phyloP scores from a whole-genome alignment of 75 land plant species.

The Cunninghamia lanceolata region DNA sequence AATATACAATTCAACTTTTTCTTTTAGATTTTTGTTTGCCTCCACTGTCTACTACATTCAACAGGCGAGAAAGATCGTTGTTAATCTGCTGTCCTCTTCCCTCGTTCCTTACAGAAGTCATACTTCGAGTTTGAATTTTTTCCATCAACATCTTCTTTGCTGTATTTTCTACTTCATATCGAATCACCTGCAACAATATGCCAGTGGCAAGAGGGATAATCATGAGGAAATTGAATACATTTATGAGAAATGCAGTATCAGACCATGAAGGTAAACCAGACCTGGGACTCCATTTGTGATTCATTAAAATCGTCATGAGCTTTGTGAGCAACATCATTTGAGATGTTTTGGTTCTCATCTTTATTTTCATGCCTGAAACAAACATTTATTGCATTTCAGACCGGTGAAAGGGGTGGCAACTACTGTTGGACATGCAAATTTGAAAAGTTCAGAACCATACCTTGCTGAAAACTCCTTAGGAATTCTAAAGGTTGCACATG shows the following conservation, averaged over 20 bases:
- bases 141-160: conserved; percentile 89
- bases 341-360: conserved; percentile 24
- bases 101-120: conserved; percentile 9
- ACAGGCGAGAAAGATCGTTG: not conserved
- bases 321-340: conserved; percentile 17
- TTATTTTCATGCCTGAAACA: conserved; percentile 37
- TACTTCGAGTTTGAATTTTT: conserved; percentile 55
- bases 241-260: not conserved
- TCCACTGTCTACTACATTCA: not conserved
- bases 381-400: not conserved
- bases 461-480: conserved; percentile 35
- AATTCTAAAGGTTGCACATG: conserved; percentile 16
- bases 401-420: not conserved
- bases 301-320: conserved; percentile 62
- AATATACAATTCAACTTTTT: conserved; percentile 5
- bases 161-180: conserved; percentile 91
- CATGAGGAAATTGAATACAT: not conserved
- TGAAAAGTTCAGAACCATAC: conserved; percentile 15
- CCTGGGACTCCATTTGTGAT: conserved; percentile 96
- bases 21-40: conserved; percentile 1
- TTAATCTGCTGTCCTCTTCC: conserved; percentile 4
- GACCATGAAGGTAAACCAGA: not conserved
- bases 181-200: conserved; percentile 59
- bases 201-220: not conserved
- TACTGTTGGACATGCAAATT: not conserved